Base-by-base conservation (phyloP, 352 stramenopile genomes). In the Phytophthora ohioensis region DNA sequence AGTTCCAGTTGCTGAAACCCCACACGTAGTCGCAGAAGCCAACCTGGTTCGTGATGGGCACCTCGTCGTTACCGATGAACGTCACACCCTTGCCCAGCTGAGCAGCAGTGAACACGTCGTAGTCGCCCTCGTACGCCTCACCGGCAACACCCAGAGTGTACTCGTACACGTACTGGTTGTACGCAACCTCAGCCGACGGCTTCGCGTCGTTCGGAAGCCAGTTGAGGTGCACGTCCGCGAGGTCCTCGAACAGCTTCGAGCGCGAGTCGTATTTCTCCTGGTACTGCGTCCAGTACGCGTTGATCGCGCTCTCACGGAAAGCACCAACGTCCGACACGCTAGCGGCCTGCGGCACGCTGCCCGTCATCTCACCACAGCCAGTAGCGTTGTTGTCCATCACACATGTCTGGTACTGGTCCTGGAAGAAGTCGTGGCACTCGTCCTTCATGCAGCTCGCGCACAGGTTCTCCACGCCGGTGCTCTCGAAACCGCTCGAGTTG, bases 1-100 rank as follows among this genome's bases (percentile, higher is more conserved):
- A 66, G 76, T 92, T 91, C 71, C 82, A 92, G 79, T 92, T 90
- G 74, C 69, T 82, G 67, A 78, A 92, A 41, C 58, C 66, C 84
- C 84, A 92, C 52, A 92, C 57, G 65, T 88, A 92, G 53, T 87
- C 67, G 52, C 84, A 92, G 66, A 91, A 92, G 55, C 62, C 57
- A 21, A 89, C 81, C 49, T 86, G 36, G 76, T 92, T 92, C 46
- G 84, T 92, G 48, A 91, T 43, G 1, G 84, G 81, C 34, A 91
- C 76, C 43, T 73, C 76, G 55, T 88, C 80, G 46, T 87, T 82
- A 21, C 84, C 84, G 45, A 91, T 78, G 51, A 88, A 90, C 2
- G 10, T 56, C 42, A 89, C 82, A 21, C 82, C 84, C 36, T 84
- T 67, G 53, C 80, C 81, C 3, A 65, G 45, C 69, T 88, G 76